Evolutionary conservation across 163 green algal genomes (phyloP).

Genomic region (Chlamydomonas reinhardtii): DNA sequence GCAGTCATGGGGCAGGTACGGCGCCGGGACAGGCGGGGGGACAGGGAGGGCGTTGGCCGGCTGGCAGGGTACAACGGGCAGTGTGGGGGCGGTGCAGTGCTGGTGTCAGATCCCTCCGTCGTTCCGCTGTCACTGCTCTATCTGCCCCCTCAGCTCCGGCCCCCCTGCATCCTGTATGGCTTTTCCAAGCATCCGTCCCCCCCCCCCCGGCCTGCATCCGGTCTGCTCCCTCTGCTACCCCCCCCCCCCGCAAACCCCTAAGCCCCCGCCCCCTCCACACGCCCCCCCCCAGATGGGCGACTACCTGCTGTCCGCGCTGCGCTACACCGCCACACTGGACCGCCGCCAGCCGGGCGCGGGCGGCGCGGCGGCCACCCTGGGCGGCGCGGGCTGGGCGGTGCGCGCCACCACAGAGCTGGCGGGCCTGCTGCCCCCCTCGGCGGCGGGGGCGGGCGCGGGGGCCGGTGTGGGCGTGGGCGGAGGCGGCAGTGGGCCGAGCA

Average conservation of each 20-base stretch:
- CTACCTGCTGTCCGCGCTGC: conserved; percentile 58
- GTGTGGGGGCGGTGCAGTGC: too few species aligned
- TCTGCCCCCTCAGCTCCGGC: too few species aligned
- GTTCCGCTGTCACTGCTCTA: too few species aligned
- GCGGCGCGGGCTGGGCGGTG: conserved; percentile 46
- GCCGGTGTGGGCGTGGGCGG: too few species aligned
- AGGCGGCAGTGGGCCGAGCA: too few species aligned
- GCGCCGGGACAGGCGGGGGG: too few species aligned
- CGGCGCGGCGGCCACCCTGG: conserved; percentile 22
- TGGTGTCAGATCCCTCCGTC: too few species aligned
- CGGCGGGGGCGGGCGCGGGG: not conserved
- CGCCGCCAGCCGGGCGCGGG: conserved; percentile 1
- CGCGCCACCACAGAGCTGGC: conserved; percentile 51
- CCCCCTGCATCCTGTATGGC: too few species aligned
- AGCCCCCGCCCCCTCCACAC: not conserved
- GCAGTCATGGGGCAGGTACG: conserved; percentile 42
- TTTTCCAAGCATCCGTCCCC: too few species aligned
- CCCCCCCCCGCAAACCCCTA: not conserved
- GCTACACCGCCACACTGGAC: conserved; percentile 49
- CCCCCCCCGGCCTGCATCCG: too few species aligned
- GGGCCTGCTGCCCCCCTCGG: conserved; percentile 37
- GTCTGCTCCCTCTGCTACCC: too few species aligned
- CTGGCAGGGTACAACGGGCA: too few species aligned
- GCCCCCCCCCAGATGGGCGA: conserved; percentile 48
- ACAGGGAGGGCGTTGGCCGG: not conserved